These are phyloP conservation scores for Xylona heveae DNA, from an alignment of 495 filamentous ascomycete genomes.

Conservation along the genomic window DNA sequence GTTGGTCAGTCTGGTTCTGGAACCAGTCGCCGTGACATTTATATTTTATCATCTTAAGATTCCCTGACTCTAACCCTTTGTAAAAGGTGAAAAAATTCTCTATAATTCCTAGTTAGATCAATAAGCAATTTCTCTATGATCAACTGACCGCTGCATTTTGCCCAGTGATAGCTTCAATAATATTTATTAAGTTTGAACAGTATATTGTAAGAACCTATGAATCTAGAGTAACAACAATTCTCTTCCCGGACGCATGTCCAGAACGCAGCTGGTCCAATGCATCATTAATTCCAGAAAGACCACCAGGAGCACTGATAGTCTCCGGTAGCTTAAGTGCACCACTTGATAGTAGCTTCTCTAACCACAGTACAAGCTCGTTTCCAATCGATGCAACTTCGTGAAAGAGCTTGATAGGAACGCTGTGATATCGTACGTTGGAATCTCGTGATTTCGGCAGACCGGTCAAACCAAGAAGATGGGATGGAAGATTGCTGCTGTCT, in stretches of 20 bases:
- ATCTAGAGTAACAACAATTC: conserved; percentile 30
- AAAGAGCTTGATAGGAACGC: conserved; percentile 47
- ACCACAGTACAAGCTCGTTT: conserved; percentile 31
- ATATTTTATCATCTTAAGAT: no score
- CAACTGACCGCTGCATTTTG: no score
- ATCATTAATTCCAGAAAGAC: conserved; percentile 37
- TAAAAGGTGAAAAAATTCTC: no score
- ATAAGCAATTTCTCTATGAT: no score
- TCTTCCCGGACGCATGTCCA: conserved; percentile 34
- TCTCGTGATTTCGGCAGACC: conserved; percentile 32
- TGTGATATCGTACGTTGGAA: conserved; percentile 28
- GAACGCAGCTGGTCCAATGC: conserved; percentile 34
- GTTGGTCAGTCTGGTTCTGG: no score
- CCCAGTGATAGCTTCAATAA: no score
- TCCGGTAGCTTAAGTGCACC: conserved; percentile 30
- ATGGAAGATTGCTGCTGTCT: conserved; percentile 9
- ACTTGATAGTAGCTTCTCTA: conserved; percentile 31
- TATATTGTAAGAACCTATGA: no score
- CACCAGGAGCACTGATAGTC: conserved; percentile 33
- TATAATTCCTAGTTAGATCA: no score
- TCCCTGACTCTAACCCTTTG: no score
- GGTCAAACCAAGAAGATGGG: conserved; percentile 40
- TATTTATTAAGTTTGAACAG: no score
- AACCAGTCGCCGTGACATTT: no score
- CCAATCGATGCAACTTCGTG: conserved; percentile 36